Conservation (phyloP, 2,329 filamentous ascomycete species). For the Paradendryphiella salina region DNA sequence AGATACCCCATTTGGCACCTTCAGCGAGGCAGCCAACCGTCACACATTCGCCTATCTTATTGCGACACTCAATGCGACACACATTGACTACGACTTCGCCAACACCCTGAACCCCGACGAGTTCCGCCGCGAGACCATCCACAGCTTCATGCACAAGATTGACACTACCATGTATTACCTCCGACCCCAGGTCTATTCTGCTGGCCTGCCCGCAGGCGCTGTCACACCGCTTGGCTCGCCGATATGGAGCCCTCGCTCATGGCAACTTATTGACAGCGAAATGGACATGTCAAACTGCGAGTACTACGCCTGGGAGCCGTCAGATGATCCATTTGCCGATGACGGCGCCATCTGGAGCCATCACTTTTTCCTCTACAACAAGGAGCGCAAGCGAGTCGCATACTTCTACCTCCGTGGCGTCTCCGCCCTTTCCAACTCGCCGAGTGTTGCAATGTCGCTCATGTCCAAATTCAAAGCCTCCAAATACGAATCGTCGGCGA, state of each 20-base stretch:
- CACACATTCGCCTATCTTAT: slow-evolving; percentile 95
- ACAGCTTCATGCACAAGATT: slow-evolving; percentile 81
- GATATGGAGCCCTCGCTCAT: slow-evolving; percentile 87
- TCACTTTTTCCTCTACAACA: slow-evolving; percentile 98
- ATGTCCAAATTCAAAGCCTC: slow-evolving; percentile 47
- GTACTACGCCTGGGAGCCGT: slow-evolving; percentile 85
- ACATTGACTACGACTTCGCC: slow-evolving; percentile 96
- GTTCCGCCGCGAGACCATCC: slow-evolving; percentile 81
- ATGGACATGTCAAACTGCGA: slow-evolving; percentile 90
- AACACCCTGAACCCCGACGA: slow-evolving; percentile 86
- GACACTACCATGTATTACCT: slow-evolving; percentile 86
- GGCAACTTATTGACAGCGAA: slow-evolving; percentile 89
- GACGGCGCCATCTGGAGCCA: slow-evolving; percentile 93
- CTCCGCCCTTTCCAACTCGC: slow-evolving; percentile 71
- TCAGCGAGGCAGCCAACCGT: slow-evolving; percentile 85
- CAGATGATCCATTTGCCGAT: slow-evolving; percentile 88
- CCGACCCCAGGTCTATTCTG: slow-evolving; percentile 61
- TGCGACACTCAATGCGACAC: slow-evolving; percentile 92
- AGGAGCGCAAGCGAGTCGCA: slow-evolving; percentile 84
- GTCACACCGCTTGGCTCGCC: slow-evolving; percentile 57
- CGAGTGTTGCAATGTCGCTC: slow-evolving; percentile 46
- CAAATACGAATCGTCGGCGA: slow-evolving; percentile 55
- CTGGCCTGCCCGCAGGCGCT: slow-evolving; percentile 50
- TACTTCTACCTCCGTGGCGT: slow-evolving; percentile 93
- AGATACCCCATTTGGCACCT: slow-evolving; percentile 86